Percentiles rank a stretch among this genome's conserved stretches.
Conservation (phyloP, 257 asterid species). For the Handroanthus guayacan region DNA sequence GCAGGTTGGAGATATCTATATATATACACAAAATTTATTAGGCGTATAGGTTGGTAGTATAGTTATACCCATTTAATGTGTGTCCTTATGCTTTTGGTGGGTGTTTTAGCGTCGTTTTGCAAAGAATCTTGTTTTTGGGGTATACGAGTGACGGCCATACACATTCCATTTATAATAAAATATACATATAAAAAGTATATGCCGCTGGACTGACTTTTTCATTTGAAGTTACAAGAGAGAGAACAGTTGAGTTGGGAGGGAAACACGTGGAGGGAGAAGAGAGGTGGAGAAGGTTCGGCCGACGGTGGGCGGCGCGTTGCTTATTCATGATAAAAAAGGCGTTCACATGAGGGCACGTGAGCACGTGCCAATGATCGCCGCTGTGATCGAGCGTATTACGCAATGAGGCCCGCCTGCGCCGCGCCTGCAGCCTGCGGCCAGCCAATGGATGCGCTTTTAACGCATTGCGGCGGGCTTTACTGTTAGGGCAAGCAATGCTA, state of each 20-base stretch:
- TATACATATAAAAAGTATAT: neutral
- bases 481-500: neutral
- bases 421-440: neutral
- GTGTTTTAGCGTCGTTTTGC: constrained; percentile 44
- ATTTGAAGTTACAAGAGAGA: neutral
- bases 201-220: too few species aligned
- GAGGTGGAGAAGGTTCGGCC: constrained; percentile 29
- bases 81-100: constrained; percentile 45
- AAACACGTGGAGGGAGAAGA: constrained; percentile 37
- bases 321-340: constrained; percentile 31
- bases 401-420: neutral
- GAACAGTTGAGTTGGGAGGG: constrained; percentile 21
- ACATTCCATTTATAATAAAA: constrained; percentile 23
- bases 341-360: constrained; percentile 61
- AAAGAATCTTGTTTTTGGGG: constrained; percentile 36
- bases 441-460: constrained; percentile 15
- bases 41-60: constrained; percentile 12
- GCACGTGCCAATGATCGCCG: constrained; percentile 53
- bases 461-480: constrained; percentile 42
- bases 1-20: constrained; percentile 15
- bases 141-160: constrained; percentile 45
- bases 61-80: constrained; percentile 26
- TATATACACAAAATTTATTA: constrained; percentile 12
- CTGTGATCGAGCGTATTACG: constrained; percentile 34
- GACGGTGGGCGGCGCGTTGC: constrained; percentile 41